Conservation (phyloP, 352 stramenopile species). For the Phytophthora vignae region DNA sequence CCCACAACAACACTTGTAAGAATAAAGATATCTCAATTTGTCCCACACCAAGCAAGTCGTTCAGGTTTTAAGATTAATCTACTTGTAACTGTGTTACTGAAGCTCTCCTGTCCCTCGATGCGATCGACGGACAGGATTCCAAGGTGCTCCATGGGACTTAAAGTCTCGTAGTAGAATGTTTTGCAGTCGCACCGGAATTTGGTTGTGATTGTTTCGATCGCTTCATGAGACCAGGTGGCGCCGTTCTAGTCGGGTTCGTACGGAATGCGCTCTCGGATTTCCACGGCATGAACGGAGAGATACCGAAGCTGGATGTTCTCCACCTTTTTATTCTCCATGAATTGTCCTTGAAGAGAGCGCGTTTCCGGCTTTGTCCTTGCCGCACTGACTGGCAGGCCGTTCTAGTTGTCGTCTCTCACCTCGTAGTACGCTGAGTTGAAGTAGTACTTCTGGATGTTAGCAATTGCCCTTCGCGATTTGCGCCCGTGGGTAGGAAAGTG, state of each 20-base stretch:
- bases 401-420: no score
- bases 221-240: constrained; percentile 3
- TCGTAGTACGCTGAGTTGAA: no score
- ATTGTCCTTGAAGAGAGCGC: neutral
- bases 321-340: constrained; percentile 4
- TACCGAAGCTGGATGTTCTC: constrained; percentile 20
- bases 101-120: no score
- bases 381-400: no score
- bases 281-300: constrained; percentile 7
- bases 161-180: constrained; percentile 16
- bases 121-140: no score
- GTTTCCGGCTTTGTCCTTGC: neutral
- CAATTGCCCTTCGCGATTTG: neutral
- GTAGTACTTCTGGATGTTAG: no score
- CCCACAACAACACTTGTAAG: no score
- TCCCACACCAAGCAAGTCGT: no score
- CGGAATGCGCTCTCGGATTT: constrained; percentile 1
- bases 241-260: constrained; percentile 5
- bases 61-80: no score
- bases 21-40: no score
- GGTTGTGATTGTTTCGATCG: constrained; percentile 5
- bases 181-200: constrained; percentile 22
- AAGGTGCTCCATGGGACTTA: no score
- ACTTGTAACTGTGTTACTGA: no score
- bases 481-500: neutral